Evolutionary conservation across 2,329 filamentous ascomycete species (phyloP).

Genomic region (Tympanopsis confertula): DNA sequence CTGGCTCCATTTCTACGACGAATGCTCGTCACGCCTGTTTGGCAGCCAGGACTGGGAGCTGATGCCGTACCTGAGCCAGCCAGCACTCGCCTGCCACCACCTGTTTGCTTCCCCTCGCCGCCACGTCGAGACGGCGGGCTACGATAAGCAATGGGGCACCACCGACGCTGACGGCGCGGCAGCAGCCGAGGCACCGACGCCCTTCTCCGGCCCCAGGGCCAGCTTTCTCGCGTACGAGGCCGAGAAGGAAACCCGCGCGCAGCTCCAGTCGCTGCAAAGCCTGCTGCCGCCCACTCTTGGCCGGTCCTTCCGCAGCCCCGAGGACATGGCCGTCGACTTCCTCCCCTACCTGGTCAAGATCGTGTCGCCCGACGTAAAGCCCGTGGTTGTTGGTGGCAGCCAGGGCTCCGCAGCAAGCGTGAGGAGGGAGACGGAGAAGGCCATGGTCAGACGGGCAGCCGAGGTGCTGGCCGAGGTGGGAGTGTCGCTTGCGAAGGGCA

Average conservation of each 20-base stretch:
- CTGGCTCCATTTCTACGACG: conserved; percentile 90
- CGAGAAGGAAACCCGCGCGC: conserved; percentile 64
- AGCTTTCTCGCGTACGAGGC: conserved; percentile 74
- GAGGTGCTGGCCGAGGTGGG: conserved; percentile 74
- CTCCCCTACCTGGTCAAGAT: conserved; percentile 76
- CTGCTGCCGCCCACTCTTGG: conserved; percentile 61
- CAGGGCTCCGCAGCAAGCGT: conserved; percentile 68
- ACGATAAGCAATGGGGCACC: conserved; percentile 31
- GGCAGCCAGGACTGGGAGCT: conserved; percentile 89
- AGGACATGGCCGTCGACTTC: conserved; percentile 69
- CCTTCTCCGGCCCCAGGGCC: conserved; percentile 73
- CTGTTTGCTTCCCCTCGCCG: conserved; percentile 69
- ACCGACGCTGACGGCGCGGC: conserved; percentile 31
- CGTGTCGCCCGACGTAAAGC: conserved; percentile 80
- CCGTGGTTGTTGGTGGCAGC: conserved; percentile 68
- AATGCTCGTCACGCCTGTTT: conserved; percentile 67
- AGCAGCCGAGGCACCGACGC: conserved; percentile 35
- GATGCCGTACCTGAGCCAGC: conserved; percentile 72
- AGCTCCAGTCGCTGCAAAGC: conserved; percentile 62
- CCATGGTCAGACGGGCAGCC: conserved; percentile 68
- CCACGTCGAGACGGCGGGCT: conserved; percentile 25
- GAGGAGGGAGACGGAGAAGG: conserved; percentile 72
- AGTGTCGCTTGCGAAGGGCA: conserved; percentile 68
- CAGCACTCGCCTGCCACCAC: conserved; percentile 79
- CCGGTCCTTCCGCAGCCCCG: conserved; percentile 67